Base-by-base conservation (phyloP, 495 filamentous ascomycete species). In the Sordaria brevicollis region DNA sequence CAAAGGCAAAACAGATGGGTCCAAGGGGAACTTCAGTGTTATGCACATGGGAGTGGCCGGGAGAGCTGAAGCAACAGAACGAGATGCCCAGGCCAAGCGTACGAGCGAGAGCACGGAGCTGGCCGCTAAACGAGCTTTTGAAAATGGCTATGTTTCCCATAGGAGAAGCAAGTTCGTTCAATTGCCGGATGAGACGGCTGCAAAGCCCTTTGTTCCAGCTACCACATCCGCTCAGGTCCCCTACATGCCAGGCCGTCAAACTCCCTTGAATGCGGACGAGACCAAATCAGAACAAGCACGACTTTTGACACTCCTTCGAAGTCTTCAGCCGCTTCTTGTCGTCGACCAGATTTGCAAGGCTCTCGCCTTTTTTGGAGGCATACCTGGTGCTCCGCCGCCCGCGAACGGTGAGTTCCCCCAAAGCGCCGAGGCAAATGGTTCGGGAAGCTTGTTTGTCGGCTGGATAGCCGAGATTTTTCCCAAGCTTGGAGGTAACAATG, bases 381-480 rank as follows among this genome's bases (percentile, higher is more conserved):
- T 87, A 34, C 86, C 86, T 17, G 85, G 82, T 6, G 86, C 84
- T 7, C 85, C 84, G 11, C 83, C 86, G 25, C 85, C 86, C 1
- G 75, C 78, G 34, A 79, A 85, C 75, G 84, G 79, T 65, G 77
- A 78, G 35, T 88, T 87, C 68, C 85, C 86, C 5, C 80, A 83
- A 65, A 87, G 85, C 72, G 84, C 82, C 21, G 81, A 84, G 69
- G 79, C 82, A 31, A 86, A 85, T 71, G 86, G 85, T 35, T 81
- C 82, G 4, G 86, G 86, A 17, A 83, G 82, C 43, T 75, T 87
- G 10, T 86, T 88, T 74, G 81, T 88, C 37, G 86, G 86, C 9
- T 88, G 86, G 86, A 77, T 88, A 38, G 79, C 84, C 10, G 86
- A 88, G 67, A 87, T 88, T 68, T 88, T 88, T 68, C 86, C 86